These are phyloP conservation scores for Macrophomina phaseolina DNA, from an alignment of 2,329 filamentous ascomycete genomes.

Conservation along the genomic window DNA sequence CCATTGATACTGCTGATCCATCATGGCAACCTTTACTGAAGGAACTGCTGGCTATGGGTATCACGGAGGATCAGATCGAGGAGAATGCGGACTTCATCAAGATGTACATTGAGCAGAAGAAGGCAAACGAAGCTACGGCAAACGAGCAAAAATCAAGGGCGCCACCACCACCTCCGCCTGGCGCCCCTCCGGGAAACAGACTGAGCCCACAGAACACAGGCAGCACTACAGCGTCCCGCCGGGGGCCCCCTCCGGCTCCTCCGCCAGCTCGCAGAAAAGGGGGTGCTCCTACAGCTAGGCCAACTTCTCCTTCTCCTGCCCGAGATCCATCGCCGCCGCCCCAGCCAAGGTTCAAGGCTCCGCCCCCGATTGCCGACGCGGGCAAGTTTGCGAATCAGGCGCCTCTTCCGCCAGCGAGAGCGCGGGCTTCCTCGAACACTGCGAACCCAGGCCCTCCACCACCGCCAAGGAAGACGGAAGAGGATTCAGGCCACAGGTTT, in stretches of 20 bases:
- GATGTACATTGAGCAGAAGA: conserved; percentile 68
- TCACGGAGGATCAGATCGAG: conserved; percentile 71
- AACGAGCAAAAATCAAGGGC: conserved; percentile 59
- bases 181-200: conserved; percentile 45
- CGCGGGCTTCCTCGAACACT: conserved; percentile 56
- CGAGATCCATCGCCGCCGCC: conserved; percentile 65
- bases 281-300: conserved; percentile 42
- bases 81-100: conserved; percentile 73
- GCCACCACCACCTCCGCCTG: conserved; percentile 68
- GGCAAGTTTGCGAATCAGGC: conserved; percentile 71
- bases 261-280: conserved; percentile 56
- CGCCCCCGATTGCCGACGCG: conserved; percentile 86
- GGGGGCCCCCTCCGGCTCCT: conserved; percentile 67
- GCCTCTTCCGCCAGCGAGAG: conserved; percentile 53
- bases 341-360: conserved; percentile 77
- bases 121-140: conserved; percentile 55
- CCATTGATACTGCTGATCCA: conserved; percentile 67
- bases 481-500: conserved; percentile 65
- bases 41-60: conserved; percentile 68
- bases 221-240: conserved; percentile 58
- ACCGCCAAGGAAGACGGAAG: conserved; percentile 70
- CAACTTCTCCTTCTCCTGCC: conserved; percentile 63
- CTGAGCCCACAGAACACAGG: conserved; percentile 69
- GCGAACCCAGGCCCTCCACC: conserved; percentile 65
- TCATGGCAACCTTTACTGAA: conserved; percentile 66